Evolutionary conservation across 208 protist species (phyloP).

Genomic region (Leishmania tarentolae): DNA sequence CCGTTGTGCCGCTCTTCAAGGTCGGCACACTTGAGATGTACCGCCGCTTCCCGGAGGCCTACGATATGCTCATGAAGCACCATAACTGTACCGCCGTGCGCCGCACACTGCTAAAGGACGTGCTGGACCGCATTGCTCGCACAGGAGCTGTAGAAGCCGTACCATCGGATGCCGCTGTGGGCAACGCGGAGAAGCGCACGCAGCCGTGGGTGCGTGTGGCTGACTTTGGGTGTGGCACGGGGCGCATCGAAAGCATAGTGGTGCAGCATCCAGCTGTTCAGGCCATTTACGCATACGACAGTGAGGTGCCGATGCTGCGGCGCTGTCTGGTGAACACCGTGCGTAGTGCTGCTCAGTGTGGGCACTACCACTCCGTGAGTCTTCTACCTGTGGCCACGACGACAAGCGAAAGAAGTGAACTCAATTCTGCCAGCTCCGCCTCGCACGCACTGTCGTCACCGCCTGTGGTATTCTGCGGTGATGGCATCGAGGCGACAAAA

Average conservation of each 20-base stretch:
- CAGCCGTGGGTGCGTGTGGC: conserved; percentile 45
- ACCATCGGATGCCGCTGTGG: not conserved
- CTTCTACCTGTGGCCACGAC: conserved; percentile 16
- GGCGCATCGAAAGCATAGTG: conserved; percentile 67
- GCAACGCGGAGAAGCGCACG: not conserved
- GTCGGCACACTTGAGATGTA: conserved; percentile 89
- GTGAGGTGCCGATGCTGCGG: conserved; percentile 65
- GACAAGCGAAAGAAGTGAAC: not conserved
- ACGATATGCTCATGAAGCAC: conserved; percentile 75
- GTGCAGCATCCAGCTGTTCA: conserved; percentile 47
- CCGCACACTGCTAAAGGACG: conserved; percentile 39
- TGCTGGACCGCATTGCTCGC: conserved; percentile 37
- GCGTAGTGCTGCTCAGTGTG: conserved; percentile 24
- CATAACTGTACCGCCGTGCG: conserved; percentile 69
- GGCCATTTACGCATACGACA: conserved; percentile 76
- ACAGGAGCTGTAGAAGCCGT: not conserved
- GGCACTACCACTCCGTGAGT: conserved; percentile 15
- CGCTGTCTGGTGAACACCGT: conserved; percentile 63
- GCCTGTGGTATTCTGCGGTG: not conserved
- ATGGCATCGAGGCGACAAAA: not conserved
- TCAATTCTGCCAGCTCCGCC: not conserved
- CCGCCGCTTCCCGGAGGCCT: conserved; percentile 68
- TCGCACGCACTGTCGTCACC: not conserved
- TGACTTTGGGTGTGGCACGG: conserved; percentile 86
- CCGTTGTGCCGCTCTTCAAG: conserved; percentile 61